Percentiles rank a stretch among this genome's conserved stretches.
These are phyloP conservation scores for Cystobasidiaceae sp. DNA, from an alignment of 1,284 basidiomycete genomes.

Conservation along the genomic window DNA sequence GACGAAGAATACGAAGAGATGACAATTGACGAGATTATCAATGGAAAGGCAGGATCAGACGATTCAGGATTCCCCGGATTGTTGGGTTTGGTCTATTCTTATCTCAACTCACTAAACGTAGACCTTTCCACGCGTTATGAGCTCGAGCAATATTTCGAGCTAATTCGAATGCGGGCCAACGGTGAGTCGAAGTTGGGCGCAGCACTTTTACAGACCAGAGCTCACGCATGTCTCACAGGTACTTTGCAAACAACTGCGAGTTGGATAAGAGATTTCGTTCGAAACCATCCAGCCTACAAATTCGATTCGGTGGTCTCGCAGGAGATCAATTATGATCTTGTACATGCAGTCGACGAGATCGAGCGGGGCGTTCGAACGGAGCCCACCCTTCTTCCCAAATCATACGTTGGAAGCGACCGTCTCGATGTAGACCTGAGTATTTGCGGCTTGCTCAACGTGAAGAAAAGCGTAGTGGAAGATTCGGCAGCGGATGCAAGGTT, in stretches of 20 bases:
- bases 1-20: slow-evolving; percentile 87
- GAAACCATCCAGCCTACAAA: slow-evolving; percentile 81
- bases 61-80: slow-evolving; percentile 70
- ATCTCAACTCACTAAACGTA: slow-evolving; percentile 82
- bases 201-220: neutral
- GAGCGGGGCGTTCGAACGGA: slow-evolving; percentile 42
- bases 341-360: slow-evolving; percentile 85
- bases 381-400: slow-evolving; percentile 19
- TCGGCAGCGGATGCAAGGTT: too few relatives aligned
- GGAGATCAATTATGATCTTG: slow-evolving; percentile 90
- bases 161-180: slow-evolving; percentile 71
- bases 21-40: slow-evolving; percentile 87
- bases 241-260: slow-evolving; percentile 80
- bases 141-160: slow-evolving; percentile 71
- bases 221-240: slow-evolving; percentile 51
- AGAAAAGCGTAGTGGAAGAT: neutral
- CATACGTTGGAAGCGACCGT: slow-evolving; percentile 19
- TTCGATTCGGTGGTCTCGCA: slow-evolving; percentile 82
- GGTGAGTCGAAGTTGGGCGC: slow-evolving; percentile 53
- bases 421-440: slow-evolving; percentile 14
- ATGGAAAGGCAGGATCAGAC: slow-evolving; percentile 58
- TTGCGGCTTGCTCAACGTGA: slow-evolving; percentile 3
- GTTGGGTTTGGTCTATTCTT: slow-evolving; percentile 74
- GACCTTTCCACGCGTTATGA: slow-evolving; percentile 59
- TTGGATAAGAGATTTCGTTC: slow-evolving; percentile 90